phyloP scores from a whole-genome alignment of 345 rosid genomes.

The Syzygium grande region DNA sequence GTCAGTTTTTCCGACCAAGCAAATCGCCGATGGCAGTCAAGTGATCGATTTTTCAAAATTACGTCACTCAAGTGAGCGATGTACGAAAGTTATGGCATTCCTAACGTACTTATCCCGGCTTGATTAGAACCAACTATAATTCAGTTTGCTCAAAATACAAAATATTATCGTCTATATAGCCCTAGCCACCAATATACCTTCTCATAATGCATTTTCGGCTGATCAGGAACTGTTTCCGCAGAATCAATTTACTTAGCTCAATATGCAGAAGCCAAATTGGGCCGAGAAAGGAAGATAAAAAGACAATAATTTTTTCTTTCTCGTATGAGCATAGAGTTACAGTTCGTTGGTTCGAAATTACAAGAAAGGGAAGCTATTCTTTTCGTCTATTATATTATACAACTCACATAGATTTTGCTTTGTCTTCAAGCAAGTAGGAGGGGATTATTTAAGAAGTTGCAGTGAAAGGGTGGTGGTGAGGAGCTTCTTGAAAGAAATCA shows the following conservation, averaged over 20 bases:
- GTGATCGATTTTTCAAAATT: no score
- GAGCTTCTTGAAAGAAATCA: constrained; percentile 13
- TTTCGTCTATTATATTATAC: background rate
- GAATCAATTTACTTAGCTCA: background rate
- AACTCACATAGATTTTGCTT: background rate
- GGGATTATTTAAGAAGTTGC: constrained; percentile 13
- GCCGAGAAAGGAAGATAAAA: background rate
- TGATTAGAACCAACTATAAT: background rate
- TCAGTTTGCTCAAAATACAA: background rate
- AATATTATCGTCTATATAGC: background rate
- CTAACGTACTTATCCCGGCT: no score
- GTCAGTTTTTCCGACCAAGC: no score
- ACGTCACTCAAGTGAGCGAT: no score
- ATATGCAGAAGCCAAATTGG: background rate
- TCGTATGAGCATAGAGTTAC: background rate
- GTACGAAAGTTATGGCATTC: no score
- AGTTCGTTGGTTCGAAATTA: background rate
- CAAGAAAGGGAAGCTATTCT: background rate
- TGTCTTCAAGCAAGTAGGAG: background rate
- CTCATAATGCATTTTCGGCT: background rate
- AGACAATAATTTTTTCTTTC: background rate
- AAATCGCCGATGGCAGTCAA: no score
- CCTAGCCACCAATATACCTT: background rate
- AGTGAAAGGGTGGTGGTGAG: constrained; percentile 12
- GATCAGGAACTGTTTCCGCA: background rate